These are phyloP conservation scores for Taphrina deformans DNA, from an alignment of 1,139 yeast species.

Conservation along the genomic window DNA sequence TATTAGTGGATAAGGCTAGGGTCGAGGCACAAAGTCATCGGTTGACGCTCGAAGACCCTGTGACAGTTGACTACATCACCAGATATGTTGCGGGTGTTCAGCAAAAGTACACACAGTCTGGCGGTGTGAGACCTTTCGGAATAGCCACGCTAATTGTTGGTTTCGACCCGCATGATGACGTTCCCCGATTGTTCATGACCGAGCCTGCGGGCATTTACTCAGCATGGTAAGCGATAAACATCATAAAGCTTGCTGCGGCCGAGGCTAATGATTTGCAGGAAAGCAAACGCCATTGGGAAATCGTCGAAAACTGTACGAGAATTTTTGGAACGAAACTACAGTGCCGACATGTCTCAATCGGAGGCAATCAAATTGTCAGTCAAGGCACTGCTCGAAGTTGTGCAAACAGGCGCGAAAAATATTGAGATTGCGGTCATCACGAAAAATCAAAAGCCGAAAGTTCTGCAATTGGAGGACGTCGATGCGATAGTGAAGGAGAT, in stretches of 20 bases:
- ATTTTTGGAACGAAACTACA: constrained; percentile 86
- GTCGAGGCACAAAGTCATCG: constrained; percentile 97
- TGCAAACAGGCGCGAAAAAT: constrained; percentile 95
- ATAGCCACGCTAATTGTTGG: constrained; percentile 94
- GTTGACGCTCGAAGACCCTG: constrained; percentile 90
- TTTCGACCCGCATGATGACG: constrained; percentile 78
- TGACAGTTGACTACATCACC: constrained; percentile 86
- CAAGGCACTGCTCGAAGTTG: constrained; percentile 87
- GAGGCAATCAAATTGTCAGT: constrained; percentile 79
- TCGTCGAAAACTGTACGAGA: constrained; percentile 94
- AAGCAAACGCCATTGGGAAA: constrained; percentile 96
- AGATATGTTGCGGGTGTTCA: constrained; percentile 95
- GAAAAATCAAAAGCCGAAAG: constrained; percentile 56
- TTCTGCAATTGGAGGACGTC: constrained; percentile 65
- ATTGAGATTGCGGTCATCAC: constrained; percentile 88
- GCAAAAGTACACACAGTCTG: constrained; percentile 96
- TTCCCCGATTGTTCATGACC: constrained; percentile 85
- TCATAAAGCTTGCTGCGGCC: neutral
- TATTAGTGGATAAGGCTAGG: constrained; percentile 90
- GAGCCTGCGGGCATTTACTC: constrained; percentile 97
- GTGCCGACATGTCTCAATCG: constrained; percentile 67
- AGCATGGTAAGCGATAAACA: constrained; percentile 64
- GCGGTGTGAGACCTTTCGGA: constrained; percentile 95
- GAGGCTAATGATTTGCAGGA: constrained; percentile 42
- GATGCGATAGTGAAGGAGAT: constrained; percentile 75